phyloP scores from a whole-genome alignment of 1,139 yeast species.

The Blastobotrys serpentis region DNA sequence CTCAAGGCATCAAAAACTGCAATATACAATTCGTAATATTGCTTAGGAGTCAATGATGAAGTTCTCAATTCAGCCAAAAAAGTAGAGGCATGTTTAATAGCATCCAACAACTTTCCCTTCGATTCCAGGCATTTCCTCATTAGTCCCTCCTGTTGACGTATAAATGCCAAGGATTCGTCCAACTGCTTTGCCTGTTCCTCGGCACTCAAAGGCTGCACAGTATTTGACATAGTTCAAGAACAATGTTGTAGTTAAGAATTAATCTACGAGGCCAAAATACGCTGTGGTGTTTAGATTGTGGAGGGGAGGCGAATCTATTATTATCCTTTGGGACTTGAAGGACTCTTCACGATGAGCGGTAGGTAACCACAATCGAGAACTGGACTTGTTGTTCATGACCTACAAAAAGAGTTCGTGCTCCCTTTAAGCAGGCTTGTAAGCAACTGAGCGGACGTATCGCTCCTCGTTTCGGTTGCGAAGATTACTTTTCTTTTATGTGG shows the following conservation, averaged over 20 bases:
- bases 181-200: constrained; percentile 36
- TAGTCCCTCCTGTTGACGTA: constrained; percentile 66
- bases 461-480: no score
- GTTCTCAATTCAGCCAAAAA: constrained; percentile 81
- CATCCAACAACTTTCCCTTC: constrained; percentile 75
- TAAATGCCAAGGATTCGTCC: constrained; percentile 55
- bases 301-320: neutral
- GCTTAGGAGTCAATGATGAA: constrained; percentile 76
- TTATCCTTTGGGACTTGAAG: no score
- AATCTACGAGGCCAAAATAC: constrained; percentile 1
- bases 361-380: no score
- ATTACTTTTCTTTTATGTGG: no score
- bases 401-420: no score
- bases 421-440: no score
- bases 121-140: constrained; percentile 77
- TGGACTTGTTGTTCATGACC: no score
- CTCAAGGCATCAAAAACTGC: constrained; percentile 82
- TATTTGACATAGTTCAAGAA: neutral
- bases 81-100: constrained; percentile 82
- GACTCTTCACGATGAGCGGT: no score
- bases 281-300: neutral
- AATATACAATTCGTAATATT: constrained; percentile 89
- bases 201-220: constrained; percentile 6
- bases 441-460: no score
- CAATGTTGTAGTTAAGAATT: no score